Conservation (phyloP, 768 basidiomycete genomes). For the Lactifluus hygrophoroides region DNA sequence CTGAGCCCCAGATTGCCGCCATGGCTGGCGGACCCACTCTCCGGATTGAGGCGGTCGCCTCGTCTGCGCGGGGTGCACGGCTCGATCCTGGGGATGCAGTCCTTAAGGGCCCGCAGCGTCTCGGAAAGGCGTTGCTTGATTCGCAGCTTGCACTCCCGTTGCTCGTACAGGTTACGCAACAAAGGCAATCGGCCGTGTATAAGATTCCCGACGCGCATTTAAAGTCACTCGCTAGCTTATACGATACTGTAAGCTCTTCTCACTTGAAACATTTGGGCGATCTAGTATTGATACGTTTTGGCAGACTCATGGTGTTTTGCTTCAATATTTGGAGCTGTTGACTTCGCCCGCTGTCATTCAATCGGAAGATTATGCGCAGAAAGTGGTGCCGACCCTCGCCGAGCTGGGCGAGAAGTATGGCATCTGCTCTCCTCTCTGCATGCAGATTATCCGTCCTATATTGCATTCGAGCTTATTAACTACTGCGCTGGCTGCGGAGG, state of each 20-base stretch:
- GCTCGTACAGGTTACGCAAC: slow-evolving; percentile 86
- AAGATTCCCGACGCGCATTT: slow-evolving; percentile 65
- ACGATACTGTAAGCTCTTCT: slow-evolving; percentile 66
- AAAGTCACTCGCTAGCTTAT: slow-evolving; percentile 80
- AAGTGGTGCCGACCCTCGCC: slow-evolving; percentile 62
- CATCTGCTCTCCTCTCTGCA: slow-evolving; percentile 78
- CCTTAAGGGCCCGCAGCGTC: slow-evolving; percentile 56
- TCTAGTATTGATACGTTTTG: slow-evolving; percentile 14
- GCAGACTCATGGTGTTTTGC: slow-evolving; percentile 83
- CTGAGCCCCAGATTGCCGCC: slow-evolving; percentile 78
- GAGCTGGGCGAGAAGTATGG: slow-evolving; percentile 72
- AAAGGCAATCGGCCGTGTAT: slow-evolving; percentile 78
- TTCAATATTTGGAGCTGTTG: slow-evolving; percentile 88
- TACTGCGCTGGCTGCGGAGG: slow-evolving; percentile 54
- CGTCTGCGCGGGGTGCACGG: slow-evolving; percentile 62
- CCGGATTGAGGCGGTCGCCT: slow-evolving; percentile 83
- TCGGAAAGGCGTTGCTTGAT: slow-evolving; percentile 59
- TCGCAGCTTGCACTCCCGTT: slow-evolving; percentile 77
- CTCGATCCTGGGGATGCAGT: slow-evolving; percentile 56
- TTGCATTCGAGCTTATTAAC: slow-evolving; percentile 54
- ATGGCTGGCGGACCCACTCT: slow-evolving; percentile 89
- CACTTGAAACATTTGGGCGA: slow-evolving; percentile 8
- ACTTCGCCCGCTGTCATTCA: slow-evolving; percentile 60
- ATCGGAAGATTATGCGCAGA: slow-evolving; percentile 63
- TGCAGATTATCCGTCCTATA: slow-evolving; percentile 88